Evolutionary conservation across 2,329 filamentous ascomycete genomes (phyloP).

Genomic region (Pyricularia grisea): DNA sequence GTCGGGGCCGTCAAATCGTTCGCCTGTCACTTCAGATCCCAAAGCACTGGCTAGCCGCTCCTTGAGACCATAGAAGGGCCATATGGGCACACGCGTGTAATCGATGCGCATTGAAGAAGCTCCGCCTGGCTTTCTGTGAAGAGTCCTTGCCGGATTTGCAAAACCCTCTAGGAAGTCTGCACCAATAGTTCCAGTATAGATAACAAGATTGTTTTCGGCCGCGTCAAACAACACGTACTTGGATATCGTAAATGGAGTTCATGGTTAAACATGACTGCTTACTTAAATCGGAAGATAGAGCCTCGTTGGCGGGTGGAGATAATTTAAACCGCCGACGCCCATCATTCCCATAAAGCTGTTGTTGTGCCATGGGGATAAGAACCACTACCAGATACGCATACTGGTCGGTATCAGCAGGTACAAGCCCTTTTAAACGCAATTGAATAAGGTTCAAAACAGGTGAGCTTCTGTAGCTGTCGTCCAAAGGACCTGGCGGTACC

Average conservation of each 20-base stretch:
- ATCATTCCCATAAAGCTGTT: conserved; percentile 32
- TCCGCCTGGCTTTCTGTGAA: conserved; percentile 5
- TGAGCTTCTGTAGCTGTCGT: conserved; percentile 26
- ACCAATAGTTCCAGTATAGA: conserved; percentile 42
- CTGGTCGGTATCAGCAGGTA: conserved; percentile 37
- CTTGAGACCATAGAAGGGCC: conserved; percentile 45
- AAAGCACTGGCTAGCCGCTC: conserved; percentile 45
- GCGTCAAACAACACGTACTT: conserved; percentile 40
- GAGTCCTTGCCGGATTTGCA: conserved; percentile 32
- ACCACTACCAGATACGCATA: conserved; percentile 43
- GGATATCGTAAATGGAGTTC: conserved; percentile 33
- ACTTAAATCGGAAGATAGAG: background rate
- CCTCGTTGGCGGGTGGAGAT: background rate
- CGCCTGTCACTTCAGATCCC: conserved; percentile 39
- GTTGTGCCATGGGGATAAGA: conserved; percentile 48
- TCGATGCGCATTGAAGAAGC: conserved; percentile 22
- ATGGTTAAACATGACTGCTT: conserved; percentile 3
- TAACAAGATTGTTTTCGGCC: conserved; percentile 36
- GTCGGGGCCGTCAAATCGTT: conserved; percentile 13
- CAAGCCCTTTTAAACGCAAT: conserved; percentile 34
- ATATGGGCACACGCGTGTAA: conserved; percentile 38
- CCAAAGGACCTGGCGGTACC: conserved; percentile 28
- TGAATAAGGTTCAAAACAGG: conserved; percentile 38
- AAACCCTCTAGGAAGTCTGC: conserved; percentile 40
- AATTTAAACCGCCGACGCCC: background rate